Conservation (phyloP, 2,329 filamentous ascomycete species). For the Alternaria postmessia region DNA sequence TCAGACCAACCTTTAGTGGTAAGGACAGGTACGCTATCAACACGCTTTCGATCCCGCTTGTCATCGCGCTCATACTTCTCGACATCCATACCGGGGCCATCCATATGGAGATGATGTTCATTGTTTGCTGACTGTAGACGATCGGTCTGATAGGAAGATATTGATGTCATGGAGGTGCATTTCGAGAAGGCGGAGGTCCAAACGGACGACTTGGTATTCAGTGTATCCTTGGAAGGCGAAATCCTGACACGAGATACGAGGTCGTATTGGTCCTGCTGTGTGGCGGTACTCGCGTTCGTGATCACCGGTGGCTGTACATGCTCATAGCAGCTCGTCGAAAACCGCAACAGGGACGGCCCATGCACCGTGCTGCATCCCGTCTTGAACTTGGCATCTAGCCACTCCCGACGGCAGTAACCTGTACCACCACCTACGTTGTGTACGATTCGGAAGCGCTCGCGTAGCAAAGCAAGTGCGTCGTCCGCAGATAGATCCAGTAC, state of each 20-base stretch:
- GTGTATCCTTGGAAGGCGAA: background rate
- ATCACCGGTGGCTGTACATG: background rate
- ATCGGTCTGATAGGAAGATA: constrained; percentile 12
- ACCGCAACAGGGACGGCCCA: background rate
- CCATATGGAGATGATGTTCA: background rate
- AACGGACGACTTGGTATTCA: background rate
- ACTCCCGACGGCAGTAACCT: background rate
- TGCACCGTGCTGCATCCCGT: background rate
- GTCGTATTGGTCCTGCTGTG: background rate
- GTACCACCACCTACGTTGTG: background rate
- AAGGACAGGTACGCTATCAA: background rate
- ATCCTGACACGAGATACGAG: background rate
- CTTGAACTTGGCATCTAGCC: background rate
- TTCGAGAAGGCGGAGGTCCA: constrained; percentile 5
- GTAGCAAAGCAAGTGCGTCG: background rate
- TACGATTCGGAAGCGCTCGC: background rate
- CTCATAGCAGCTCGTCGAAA: background rate
- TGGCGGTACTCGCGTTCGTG: background rate
- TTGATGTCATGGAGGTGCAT: constrained; percentile 3
- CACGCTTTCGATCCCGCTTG: background rate
- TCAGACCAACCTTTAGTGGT: background rate
- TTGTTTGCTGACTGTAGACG: background rate
- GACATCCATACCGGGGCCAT: background rate
- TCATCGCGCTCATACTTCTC: too few species aligned
- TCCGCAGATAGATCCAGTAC: background rate